These are phyloP conservation scores for Neurospora sp. DNA, from an alignment of 2,329 filamentous ascomycete species.

Conservation along the genomic window DNA sequence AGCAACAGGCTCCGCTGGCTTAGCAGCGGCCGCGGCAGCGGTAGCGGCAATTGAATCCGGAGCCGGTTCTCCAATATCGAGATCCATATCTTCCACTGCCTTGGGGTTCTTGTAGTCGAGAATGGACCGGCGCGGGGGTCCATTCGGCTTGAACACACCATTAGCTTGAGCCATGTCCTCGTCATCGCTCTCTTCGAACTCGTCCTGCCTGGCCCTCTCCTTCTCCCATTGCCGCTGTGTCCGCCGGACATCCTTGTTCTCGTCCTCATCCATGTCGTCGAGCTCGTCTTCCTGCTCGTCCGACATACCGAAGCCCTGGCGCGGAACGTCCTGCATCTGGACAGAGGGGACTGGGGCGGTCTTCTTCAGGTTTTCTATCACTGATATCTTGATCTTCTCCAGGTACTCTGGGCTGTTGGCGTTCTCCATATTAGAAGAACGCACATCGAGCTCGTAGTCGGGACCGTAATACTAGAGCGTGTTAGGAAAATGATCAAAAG, in stretches of 20 bases:
- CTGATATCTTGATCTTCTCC: constrained; percentile 68
- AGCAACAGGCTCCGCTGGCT: neutral
- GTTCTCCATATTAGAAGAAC: constrained; percentile 82
- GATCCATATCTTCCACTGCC: constrained; percentile 16
- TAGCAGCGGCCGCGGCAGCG: constrained; percentile 5
- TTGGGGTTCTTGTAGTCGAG: constrained; percentile 37
- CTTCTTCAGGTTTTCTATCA: constrained; percentile 80
- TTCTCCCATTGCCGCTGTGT: constrained; percentile 79
- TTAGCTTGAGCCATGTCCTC: constrained; percentile 70
- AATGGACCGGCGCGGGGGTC: constrained; percentile 38
- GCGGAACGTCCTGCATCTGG: constrained; percentile 72
- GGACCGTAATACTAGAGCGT: constrained; percentile 71
- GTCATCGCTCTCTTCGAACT: constrained; percentile 81
- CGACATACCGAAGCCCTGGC: constrained; percentile 52
- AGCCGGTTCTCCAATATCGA: constrained; percentile 17
- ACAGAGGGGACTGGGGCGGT: constrained; percentile 82
- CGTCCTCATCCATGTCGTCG: constrained; percentile 69
- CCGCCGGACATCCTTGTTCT: constrained; percentile 73
- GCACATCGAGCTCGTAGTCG: constrained; percentile 84
- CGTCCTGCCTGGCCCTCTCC: constrained; percentile 63
- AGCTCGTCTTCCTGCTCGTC: constrained; percentile 58
- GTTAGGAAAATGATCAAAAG: constrained; percentile 6
- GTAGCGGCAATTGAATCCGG: constrained; percentile 8
- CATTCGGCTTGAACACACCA: constrained; percentile 50
- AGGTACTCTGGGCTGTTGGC: constrained; percentile 78